Evolutionary conservation across 106 monocot species (phyloP), one percentile per base, ranked within the genome.

Genomic region (Narthecium ossifragum): DNA sequence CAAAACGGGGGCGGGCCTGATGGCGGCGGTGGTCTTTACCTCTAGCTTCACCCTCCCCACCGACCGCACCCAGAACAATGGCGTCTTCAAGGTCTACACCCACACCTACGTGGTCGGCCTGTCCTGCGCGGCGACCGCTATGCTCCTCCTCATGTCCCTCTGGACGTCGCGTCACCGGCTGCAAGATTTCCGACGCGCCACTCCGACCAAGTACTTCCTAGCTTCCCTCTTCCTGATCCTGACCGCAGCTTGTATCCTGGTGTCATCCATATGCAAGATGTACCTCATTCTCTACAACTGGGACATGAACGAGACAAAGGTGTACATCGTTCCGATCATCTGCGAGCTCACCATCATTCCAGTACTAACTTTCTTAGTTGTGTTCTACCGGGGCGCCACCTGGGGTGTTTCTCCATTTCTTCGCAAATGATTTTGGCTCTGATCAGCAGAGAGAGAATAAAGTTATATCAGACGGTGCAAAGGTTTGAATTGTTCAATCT

Each of bases 21-120:
- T 77, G 6, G 77, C 71, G 2, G 77, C 77, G 0, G 71, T 71
- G 6, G 77, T 77, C 13, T 77, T 77, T 26, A 66, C 77, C 4
- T 71, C 65, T 8, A 71, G 71, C 45, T 71, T 71, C 66, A 65
- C 65, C 25, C 66, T 70, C 12, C 70, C 70, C 1, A 61, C 65
- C 28, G 76, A 65, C 10, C 43, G 60, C 18, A 43, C 66, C 25
- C 1, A 14, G 3, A 36, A 34, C 8, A n/a, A 53, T 3, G 27
- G 25, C 34, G 53, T 51, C 0, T 14, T 56, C 12, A 64, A 66
- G 46, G 61, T 77, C 25, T 77, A 66, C 61, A 31, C 34, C 2
- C 59, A 77, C 37, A 55, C 77, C 0, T 71, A 71, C 23, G 66
- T 65, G 31, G 12, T 77, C 9, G 77, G 77, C 8, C 18, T 77